Base-by-base conservation (phyloP, 352 stramenopile species). In the Nothophytophthora sp. region DNA sequence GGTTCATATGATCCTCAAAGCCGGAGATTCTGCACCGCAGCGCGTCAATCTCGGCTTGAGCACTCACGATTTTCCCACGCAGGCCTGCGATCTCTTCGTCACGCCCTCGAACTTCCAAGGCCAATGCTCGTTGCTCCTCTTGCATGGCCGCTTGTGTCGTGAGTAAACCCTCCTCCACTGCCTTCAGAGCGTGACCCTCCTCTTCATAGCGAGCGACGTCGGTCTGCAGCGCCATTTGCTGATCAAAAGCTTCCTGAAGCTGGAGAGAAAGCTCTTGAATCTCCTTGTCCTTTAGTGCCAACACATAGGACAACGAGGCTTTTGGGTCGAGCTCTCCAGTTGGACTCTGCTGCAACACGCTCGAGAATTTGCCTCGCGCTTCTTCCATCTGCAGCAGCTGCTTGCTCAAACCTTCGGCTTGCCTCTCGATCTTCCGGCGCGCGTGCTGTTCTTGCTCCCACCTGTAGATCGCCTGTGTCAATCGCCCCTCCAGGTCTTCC, bases 201-300 rank as follows among this genome's bases (percentile, higher is more conserved):
- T 19, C 23, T 49, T 60, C 18, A 1, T 39, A 41, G 13, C 25
- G 20, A 32, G 37, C 19, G 8, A 77, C 50, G 11, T 45, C 23
- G 2, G 18, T 13, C 9, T 50, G 50, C 6, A 73, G 45, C 2
- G 42, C 25, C 20, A 19, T 32, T 9, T 64, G 38, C 0, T 8
- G 11, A 19, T 49, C 24, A 30, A 28, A 25, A 28, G 36, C 42
- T n/a, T 37, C 32, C 25, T 57, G 54, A 13, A 70, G 45, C 25
- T 58, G 50, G 22, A 35, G 30, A 28, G 27, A 35, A 6, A 81
- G 42, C 2, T 28, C 38, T 32, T 59, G 30, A 13, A 82, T 55
- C 37, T 86, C 67, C 18, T 81, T 81, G n/a, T 79, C 69, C 40
- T 89, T 87, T 2, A 89, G 46, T 7, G 53, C 53, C 4, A 89